Base-by-base conservation (phyloP, 306 rosid genomes). In the Hippophae gyantsensis region DNA sequence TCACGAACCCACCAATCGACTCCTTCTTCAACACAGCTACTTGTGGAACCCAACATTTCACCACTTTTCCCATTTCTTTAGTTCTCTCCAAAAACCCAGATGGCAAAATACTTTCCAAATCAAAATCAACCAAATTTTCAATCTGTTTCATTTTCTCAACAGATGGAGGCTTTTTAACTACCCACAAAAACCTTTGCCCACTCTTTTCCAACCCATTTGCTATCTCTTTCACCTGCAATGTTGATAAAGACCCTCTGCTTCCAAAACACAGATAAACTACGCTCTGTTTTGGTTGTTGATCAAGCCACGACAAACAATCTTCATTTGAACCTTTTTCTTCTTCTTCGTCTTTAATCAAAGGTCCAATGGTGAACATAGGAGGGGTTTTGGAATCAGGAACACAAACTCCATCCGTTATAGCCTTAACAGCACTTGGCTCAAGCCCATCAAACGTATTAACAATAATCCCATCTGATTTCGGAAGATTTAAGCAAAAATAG, bases 11-110 rank as follows among this genome's bases (percentile, higher is more conserved):
- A 0, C 78, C 81, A 10, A 72, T 72, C 0, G 81, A 41, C 52
- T 63, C 65, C 56, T 64, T 64, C n/a, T 38, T 60, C 47, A 76
- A 52, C 53, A 72, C 74, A 7, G 6, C 42, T 64, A 64, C 69
- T 54, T 76, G 81, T 45, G 81, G 72, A 2, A 66, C 79, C 80
- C 77, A 74, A 7, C 72, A 59, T 64, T 41, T 74, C 61, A 78
- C 66, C 48, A 78, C 83, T 72, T 59, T n/a, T 0, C 80, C 79
- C 54, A 66, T 52, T 0, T 54, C 74, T 60, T 6, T 52, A 0
- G 72, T 74, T 58, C 77, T 66, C 63, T 67, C 69, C 59, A 67
- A 2, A n/a, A 78, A 74, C 11, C 83, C 74, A 7, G 64, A 48
- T 4, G 77, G 77, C 54, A 78, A 12, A 0, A 66, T 40, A 0